Evolutionary conservation across 352 stramenopile species (phyloP).

Genomic region (Pythium apleroticum): DNA sequence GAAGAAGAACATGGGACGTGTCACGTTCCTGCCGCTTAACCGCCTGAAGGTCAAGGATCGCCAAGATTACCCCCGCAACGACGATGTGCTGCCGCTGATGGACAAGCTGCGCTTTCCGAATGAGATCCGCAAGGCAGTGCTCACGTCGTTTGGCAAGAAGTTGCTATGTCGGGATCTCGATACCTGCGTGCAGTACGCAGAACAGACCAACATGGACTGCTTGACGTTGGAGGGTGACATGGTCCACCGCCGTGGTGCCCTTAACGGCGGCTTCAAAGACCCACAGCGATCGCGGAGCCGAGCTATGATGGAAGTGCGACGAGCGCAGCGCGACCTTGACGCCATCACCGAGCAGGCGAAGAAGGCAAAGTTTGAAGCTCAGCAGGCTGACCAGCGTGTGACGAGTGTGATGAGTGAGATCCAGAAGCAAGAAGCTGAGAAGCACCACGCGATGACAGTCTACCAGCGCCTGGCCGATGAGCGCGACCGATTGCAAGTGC

Average conservation of each 20-base stretch:
- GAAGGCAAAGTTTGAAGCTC: conserved; percentile 85
- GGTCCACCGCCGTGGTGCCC: conserved; percentile 94
- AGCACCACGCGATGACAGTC: conserved; percentile 66
- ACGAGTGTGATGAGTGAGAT: conserved; percentile 80
- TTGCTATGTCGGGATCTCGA: conserved; percentile 95
- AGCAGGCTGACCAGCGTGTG: conserved; percentile 90
- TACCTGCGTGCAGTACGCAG: conserved; percentile 73
- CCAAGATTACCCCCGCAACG: conserved; percentile 67
- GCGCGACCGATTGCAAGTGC: conserved; percentile 66
- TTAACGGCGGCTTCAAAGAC: conserved; percentile 97
- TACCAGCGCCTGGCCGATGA: conserved; percentile 83
- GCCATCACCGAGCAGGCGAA: conserved; percentile 69
- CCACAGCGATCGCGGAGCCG: conserved; percentile 66
- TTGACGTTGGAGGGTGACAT: conserved; percentile 98
- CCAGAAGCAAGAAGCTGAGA: conserved; percentile 80
- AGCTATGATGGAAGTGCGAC: conserved; percentile 85
- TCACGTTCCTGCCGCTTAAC: conserved; percentile 97
- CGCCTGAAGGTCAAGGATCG: conserved; percentile 89
- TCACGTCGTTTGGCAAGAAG: conserved; percentile 97
- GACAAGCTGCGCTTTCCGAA: conserved; percentile 83
- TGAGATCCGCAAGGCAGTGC: conserved; percentile 91
- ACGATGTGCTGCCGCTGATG: conserved; percentile 83
- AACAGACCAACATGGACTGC: conserved; percentile 94
- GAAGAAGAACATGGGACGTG: conserved; percentile 90
- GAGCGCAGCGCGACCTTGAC: conserved; percentile 73